Evolutionary conservation across 1,284 basidiomycete genomes (phyloP).

Genomic region (Apiotrichum domesticum): DNA sequence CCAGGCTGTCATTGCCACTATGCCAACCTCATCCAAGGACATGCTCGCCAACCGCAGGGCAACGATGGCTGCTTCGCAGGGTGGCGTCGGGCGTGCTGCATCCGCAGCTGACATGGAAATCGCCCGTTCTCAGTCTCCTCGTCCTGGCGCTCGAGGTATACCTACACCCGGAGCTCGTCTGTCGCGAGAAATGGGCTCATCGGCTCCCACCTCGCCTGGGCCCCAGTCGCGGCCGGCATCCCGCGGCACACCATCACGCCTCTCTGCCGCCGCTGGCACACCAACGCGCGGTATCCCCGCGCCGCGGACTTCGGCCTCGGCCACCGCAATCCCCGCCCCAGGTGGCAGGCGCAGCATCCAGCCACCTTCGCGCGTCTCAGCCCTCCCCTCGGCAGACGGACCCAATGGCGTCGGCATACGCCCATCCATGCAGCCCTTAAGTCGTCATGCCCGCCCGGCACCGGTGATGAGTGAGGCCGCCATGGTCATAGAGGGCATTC

Average conservation of each 20-base stretch:
- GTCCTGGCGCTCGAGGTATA: not conserved
- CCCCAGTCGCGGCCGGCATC: conserved; percentile 5
- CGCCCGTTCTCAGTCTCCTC: not conserved
- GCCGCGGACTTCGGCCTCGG: not conserved
- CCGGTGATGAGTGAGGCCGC: conserved; percentile 2
- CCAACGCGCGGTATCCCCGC: conserved; percentile 11
- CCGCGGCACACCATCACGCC: not conserved
- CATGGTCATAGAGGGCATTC: conserved; percentile 32
- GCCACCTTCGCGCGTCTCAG: not conserved
- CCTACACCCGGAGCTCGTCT: not conserved
- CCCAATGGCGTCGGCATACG: not conserved
- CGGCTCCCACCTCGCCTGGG: not conserved
- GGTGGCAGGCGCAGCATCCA: not conserved
- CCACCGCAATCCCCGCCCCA: not conserved
- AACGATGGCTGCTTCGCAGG: conserved; percentile 33
- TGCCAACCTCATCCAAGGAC: conserved; percentile 37
- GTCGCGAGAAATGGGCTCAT: not conserved
- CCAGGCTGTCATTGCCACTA: conserved; percentile 30
- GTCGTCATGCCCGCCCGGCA: not conserved
- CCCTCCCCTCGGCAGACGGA: conserved; percentile 3
- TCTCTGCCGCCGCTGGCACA: not conserved
- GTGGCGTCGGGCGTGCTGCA: conserved; percentile 8
- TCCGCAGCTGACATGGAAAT: not conserved
- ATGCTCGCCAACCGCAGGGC: conserved; percentile 44
- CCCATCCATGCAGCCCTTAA: conserved; percentile 26